Percentiles rank a stretch among this genome's conserved stretches.
Conservation (phyloP, 169 alveolate species). For the Eimeria zaria region DNA sequence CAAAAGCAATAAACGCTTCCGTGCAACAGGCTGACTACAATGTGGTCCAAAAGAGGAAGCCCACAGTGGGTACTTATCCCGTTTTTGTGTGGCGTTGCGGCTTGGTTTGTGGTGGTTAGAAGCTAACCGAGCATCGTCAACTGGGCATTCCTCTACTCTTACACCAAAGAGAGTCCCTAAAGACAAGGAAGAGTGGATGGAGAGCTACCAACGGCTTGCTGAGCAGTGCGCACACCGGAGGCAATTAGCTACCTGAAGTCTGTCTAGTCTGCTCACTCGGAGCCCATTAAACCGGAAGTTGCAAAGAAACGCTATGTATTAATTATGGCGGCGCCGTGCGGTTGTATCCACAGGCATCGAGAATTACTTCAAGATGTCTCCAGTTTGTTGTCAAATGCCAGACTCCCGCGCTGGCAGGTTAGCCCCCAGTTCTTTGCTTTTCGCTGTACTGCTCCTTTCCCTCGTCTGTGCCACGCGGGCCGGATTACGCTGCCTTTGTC, state of each 20-base stretch:
- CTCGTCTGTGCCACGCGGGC: background rate
- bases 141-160: background rate
- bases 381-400: background rate
- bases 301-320: background rate
- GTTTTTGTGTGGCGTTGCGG: background rate
- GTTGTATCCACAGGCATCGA: background rate
- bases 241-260: background rate
- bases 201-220: constrained; percentile 33
- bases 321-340: background rate
- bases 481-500: background rate
- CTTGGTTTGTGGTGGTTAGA: background rate
- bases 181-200: constrained; percentile 32
- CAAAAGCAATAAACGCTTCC: background rate
- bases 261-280: background rate
- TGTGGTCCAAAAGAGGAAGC: background rate
- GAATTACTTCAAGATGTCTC: background rate
- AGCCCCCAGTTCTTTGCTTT: background rate
- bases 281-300: background rate
- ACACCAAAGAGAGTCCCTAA: background rate
- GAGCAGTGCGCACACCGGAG: constrained; percentile 17
- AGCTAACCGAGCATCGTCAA: background rate
- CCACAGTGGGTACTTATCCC: background rate
- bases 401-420: constrained; percentile 68
- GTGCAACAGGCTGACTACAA: background rate
- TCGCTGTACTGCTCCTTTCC: background rate